phyloP scores from a whole-genome alignment of 441 rosid species.

The Iberis amara region DNA sequence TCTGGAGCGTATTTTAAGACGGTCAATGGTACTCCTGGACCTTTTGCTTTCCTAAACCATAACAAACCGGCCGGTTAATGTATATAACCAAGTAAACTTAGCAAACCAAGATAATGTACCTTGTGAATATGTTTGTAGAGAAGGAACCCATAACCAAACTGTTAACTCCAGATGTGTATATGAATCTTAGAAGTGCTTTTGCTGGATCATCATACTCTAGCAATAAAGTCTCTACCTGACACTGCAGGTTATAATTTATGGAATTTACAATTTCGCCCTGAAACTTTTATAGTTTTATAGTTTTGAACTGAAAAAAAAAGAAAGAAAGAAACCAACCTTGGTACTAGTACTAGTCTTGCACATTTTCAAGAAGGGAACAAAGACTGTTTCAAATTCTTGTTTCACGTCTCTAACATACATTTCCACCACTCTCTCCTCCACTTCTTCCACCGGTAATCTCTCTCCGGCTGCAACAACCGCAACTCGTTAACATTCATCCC shows the following conservation, averaged over 20 bases:
- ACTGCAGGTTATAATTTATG: slow-evolving; percentile 18
- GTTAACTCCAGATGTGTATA: slow-evolving; percentile 41
- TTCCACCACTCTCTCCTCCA: slow-evolving; percentile 61
- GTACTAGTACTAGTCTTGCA: slow-evolving; percentile 39
- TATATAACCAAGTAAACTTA: background rate
- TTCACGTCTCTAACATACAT: slow-evolving; percentile 62
- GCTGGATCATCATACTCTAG: slow-evolving; percentile 70
- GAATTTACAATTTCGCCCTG: background rate
- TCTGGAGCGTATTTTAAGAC: slow-evolving; percentile 32
- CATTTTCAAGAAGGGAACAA: slow-evolving; percentile 51
- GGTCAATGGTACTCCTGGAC: slow-evolving; percentile 27
- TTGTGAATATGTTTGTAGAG: slow-evolving; percentile 37
- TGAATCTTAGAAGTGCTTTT: slow-evolving; percentile 46
- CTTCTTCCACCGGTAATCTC: slow-evolving; percentile 47
- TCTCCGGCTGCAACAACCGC: slow-evolving; percentile 46
- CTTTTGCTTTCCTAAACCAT: slow-evolving; percentile 21
- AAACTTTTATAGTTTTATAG: background rate
- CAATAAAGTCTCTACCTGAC: slow-evolving; percentile 61
- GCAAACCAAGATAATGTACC: slow-evolving; percentile 37
- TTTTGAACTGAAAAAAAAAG: background rate
- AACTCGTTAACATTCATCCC: slow-evolving; percentile 1
- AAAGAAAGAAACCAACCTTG: slow-evolving; percentile 11
- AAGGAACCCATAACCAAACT: slow-evolving; percentile 74
- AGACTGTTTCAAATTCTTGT: slow-evolving; percentile 41
- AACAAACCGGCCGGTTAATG: background rate